Conservation (phyloP, 306 rosid species). For the Trifolium repens region DNA sequence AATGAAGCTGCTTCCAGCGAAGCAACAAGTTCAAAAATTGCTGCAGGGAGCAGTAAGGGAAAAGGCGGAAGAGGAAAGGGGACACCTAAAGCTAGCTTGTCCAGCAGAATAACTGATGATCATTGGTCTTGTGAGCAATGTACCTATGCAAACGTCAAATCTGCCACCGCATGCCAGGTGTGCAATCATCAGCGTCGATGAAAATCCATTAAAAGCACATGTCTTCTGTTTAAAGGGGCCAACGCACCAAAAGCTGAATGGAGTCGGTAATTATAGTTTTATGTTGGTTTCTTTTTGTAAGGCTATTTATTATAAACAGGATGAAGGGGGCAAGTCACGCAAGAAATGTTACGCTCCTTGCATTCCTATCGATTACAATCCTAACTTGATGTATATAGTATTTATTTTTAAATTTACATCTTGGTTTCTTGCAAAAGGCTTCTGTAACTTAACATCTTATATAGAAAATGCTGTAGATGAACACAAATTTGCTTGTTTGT, state of each 20-base stretch:
- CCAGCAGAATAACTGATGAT: slow-evolving; percentile 46
- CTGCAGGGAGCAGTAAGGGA: slow-evolving; percentile 57
- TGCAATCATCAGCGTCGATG: slow-evolving; percentile 57
- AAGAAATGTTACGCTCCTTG: slow-evolving; percentile 42
- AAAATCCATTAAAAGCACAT: slow-evolving; percentile 17
- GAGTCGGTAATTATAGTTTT: slow-evolving; percentile 14
- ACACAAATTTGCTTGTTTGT: slow-evolving; percentile 52
- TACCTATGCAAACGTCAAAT: slow-evolving; percentile 52
- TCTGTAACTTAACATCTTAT: slow-evolving; percentile 48
- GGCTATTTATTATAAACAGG: slow-evolving; percentile 42
- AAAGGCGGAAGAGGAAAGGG: slow-evolving; percentile 62
- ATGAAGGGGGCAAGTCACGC: slow-evolving; percentile 39
- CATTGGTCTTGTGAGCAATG: slow-evolving; percentile 57
- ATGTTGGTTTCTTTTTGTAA: slow-evolving; percentile 45
- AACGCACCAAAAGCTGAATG: slow-evolving; percentile 32
- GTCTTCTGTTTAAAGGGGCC: slow-evolving; percentile 35
- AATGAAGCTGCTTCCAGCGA: slow-evolving; percentile 63
- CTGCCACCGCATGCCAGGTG: slow-evolving; percentile 53
- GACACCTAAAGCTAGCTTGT: slow-evolving; percentile 35
- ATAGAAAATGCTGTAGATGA: slow-evolving; percentile 42
- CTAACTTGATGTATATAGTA: slow-evolving; percentile 54
- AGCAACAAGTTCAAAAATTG: slow-evolving; percentile 57
- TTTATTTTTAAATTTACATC: slow-evolving; percentile 21
- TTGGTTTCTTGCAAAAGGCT: slow-evolving; percentile 47
- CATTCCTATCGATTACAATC: slow-evolving; percentile 33